Base-by-base conservation (phyloP, 2,329 filamentous ascomycete genomes). In the Hansfordia pulvinata region DNA sequence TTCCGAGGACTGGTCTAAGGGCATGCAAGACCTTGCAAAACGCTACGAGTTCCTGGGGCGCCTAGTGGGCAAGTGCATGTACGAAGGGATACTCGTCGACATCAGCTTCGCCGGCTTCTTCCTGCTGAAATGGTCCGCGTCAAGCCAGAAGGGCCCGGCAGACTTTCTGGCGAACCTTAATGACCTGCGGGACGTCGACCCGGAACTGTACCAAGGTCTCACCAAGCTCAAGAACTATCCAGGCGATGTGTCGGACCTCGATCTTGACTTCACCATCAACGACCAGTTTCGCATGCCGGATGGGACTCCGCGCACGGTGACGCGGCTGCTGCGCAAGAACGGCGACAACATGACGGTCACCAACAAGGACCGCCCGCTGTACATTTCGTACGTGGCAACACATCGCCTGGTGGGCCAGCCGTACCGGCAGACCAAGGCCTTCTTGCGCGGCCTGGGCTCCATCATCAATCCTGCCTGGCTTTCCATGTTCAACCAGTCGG, bases 401-500 rank as follows among this genome's bases (percentile, higher is more conserved):
- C 86, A 96, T 49, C 78, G 86, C 8, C 71, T 98, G 0, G 75
- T 85, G 29, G 64, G 69, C 2, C 90, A 96, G 45, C 81, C 83
- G 2, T 68, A 69, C 26, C 56, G 64, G n/a, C 85, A 94, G 45
- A 94, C 86, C 1, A 67, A 74, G 13, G 84, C 85, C 2, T 98
- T 98, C 49, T 66, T 98, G 6, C 74, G 74, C 30, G 90, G 90
- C 0, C 70, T 98, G 2, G 74, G 80, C 13, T 66, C 76, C 36
- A 93, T 98, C 45, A 90, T 98, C 37, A 78, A 86, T 31, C 86
- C 88, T 0, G 72, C 73, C 4, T 98, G 90, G 90, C 67, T 98
- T 4, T 85, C 79, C 42, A 96, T 98, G 90, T 98, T 98, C 62
- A 98, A 98, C 51, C 88, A 94, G 49, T 73, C 73, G 3, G 90